Evolutionary conservation across 1,139 yeast species (phyloP), one percentile per base, ranked within the genome.

Genomic region (Wickerhamomyces sp.): DNA sequence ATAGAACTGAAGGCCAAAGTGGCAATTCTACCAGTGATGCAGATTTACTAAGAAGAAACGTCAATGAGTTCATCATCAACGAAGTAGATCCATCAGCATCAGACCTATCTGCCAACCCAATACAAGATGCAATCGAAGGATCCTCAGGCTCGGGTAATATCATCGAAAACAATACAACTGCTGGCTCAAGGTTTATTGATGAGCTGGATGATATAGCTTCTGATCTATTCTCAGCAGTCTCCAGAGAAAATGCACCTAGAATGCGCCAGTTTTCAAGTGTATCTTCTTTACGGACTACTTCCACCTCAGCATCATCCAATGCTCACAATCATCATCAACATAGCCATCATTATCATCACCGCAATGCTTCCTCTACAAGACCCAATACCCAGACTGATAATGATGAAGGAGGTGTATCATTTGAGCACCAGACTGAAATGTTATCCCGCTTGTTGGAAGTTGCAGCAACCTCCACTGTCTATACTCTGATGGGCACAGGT

Each of bases 381-480:
- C 14, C 42, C 11, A 35, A 13, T 7, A 27, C 10, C 4, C 14
- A 9, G 8, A 15, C 15, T 29, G 18, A 18, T 10, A 36, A 11
- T 27, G 29, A 13, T n/a, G 10, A 35, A 10, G 31, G 39, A n/a
- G 34, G 48, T 9, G 39, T 45, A 14, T 44, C 60, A 1, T 54
- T 59, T 37, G 51, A 53, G 13, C 52, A 66, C 42, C 78, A 73
- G 45, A 66, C 74, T 1, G 65, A 68, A 11, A 65, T 72, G 64
- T 59, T 74, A 13, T 69, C 78, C 2, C 60, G 76, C 34, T 53
- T 74, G 15, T 52, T 74, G 37, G 75, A 74, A 14, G 61, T 71
- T 23, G 78, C 78, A 0, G 76, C 78, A 0, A 64, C 71, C 1
- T 72, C 75, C 7, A 72, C 78, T 0, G 75, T 75, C 1, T 58